Conservation (phyloP, 441 rosid species). For the Eugenia klotzschiana region DNA sequence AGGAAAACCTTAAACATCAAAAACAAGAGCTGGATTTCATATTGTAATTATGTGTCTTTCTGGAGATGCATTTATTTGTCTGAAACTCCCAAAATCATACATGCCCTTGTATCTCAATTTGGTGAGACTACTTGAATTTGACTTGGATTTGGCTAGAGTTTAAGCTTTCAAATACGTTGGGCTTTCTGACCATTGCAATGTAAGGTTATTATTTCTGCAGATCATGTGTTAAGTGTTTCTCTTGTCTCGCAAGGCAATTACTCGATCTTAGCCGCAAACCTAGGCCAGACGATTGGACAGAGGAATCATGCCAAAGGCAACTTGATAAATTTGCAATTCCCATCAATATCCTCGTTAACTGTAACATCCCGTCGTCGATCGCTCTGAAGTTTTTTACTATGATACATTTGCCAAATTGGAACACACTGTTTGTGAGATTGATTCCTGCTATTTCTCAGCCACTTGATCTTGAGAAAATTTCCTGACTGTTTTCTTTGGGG, state of each 20-base stretch:
- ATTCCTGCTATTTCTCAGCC: background rate
- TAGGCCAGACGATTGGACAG: background rate
- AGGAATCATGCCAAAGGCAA: background rate
- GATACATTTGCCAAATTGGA: background rate
- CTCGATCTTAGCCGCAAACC: background rate
- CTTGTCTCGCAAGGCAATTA: background rate
- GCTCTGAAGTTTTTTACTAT: background rate
- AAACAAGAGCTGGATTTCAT: background rate
- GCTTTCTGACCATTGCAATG: background rate
- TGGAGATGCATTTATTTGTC: constrained; percentile 41
- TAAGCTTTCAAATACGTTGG: background rate
- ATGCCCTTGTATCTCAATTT: background rate
- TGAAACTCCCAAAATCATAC: background rate
- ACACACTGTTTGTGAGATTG: background rate
- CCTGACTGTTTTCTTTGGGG: background rate
- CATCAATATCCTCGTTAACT: background rate
- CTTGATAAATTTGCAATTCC: background rate
- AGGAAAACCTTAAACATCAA: background rate
- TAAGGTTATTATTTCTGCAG: background rate
- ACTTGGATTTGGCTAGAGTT: background rate
- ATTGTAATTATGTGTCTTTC: background rate
- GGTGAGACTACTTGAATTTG: background rate
- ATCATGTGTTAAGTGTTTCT: background rate
- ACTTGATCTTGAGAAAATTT: background rate
- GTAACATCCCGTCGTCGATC: background rate